Conservation (phyloP, 768 basidiomycete genomes). For the Boletus tylopilopsis region DNA sequence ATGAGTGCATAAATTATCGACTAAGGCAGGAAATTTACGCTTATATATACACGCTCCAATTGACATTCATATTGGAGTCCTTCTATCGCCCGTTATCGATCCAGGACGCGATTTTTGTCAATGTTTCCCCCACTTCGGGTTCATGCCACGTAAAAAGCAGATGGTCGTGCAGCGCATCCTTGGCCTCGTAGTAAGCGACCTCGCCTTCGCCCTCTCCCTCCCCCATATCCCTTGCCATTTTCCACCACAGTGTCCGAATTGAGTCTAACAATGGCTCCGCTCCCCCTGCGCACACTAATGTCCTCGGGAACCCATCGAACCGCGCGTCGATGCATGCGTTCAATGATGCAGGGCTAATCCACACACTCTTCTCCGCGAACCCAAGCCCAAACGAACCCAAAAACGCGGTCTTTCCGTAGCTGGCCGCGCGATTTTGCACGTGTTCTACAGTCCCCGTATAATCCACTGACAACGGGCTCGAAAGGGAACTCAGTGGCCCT, state of each 20-base stretch:
- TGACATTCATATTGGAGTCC: no score
- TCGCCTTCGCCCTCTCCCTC: constrained; percentile 35
- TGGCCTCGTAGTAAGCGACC: constrained; percentile 46
- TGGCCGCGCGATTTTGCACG: neutral
- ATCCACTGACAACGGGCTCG: constrained; percentile 22
- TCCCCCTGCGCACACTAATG: constrained; percentile 57
- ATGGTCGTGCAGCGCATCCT: constrained; percentile 54
- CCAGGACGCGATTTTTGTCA: constrained; percentile 51
- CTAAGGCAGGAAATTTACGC: no score
- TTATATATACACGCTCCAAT: no score
- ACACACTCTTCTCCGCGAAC: constrained; percentile 45
- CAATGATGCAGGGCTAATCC: constrained; percentile 57
- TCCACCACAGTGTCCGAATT: constrained; percentile 44
- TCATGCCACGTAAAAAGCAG: constrained; percentile 50
- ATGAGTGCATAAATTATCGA: no score
- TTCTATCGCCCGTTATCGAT: constrained; percentile 7
- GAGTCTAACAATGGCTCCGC: constrained; percentile 57
- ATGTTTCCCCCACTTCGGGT: constrained; percentile 49
- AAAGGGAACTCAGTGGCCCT: constrained; percentile 36
- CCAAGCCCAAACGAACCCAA: constrained; percentile 46
- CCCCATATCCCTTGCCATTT: constrained; percentile 53
- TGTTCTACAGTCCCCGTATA: constrained; percentile 25
- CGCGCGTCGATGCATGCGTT: constrained; percentile 34
- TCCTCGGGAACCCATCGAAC: constrained; percentile 58
- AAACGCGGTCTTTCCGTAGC: constrained; percentile 33